Conservation (phyloP, 257 asterid genomes). For the Voacanga thouarsii region DNA sequence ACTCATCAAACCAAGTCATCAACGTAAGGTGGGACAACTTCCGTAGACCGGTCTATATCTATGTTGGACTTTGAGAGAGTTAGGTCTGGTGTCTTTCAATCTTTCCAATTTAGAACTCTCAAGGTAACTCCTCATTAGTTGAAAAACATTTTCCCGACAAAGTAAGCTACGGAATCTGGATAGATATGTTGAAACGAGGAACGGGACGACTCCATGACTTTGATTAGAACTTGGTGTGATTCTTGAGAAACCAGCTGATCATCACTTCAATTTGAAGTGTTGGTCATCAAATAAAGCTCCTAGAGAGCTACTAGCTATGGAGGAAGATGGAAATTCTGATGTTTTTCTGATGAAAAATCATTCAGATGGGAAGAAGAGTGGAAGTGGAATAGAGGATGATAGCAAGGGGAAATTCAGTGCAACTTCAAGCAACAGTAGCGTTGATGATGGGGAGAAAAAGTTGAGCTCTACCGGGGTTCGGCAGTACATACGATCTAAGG, state of each 20-base stretch:
- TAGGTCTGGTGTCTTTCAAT: constrained; percentile 23
- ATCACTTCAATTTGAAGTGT: not conserved
- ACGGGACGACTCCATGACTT: not conserved
- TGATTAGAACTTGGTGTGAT: not conserved
- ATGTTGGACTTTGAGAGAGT: constrained; percentile 28
- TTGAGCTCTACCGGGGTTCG: constrained; percentile 17
- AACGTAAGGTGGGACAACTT: constrained; percentile 12
- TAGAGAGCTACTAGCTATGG: constrained; percentile 8
- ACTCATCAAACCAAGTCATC: not conserved
- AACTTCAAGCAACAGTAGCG: constrained; percentile 21
- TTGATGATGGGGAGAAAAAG: constrained; percentile 17
- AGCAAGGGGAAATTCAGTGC: constrained; percentile 14
- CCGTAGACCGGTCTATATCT: constrained; percentile 22
- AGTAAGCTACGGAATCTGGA: not conserved
- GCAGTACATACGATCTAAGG: constrained; percentile 34
- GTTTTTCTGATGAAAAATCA: not conserved
- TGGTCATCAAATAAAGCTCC: not conserved
- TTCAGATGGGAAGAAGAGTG: not conserved
- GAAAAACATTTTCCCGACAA: constrained; percentile 12
- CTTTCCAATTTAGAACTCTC: not conserved
- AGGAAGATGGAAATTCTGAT: constrained; percentile 11
- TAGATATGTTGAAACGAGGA: not conserved
- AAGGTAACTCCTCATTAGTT: constrained; percentile 8
- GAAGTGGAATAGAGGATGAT: not conserved
- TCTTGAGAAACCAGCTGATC: not conserved